Conservation (phyloP, 257 asterid genomes). For the Solanum commersonii region DNA sequence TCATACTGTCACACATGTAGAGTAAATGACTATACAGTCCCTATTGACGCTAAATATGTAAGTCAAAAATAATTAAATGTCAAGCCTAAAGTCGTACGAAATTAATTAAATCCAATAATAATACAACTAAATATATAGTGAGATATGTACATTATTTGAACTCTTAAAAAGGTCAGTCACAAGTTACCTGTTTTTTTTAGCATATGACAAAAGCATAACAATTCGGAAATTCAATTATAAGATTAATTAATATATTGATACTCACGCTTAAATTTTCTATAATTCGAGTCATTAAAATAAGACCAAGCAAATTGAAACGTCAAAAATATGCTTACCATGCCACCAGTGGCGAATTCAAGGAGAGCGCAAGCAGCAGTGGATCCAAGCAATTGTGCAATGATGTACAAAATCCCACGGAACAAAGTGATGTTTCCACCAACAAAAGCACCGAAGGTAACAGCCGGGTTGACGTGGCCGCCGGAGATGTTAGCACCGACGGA, state of each 20-base stretch:
- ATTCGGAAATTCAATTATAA: neutral
- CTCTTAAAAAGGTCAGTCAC: neutral
- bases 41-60: neutral
- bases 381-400: constrained; percentile 52
- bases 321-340: constrained; percentile 11
- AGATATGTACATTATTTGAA: neutral
- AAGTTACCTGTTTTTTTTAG: neutral
- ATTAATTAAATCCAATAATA: neutral
- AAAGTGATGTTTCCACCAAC: constrained; percentile 51
- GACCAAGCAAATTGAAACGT: rapidly evolving
- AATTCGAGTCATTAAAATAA: neutral
- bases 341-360: constrained; percentile 38
- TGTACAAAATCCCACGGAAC: constrained; percentile 41
- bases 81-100: neutral
- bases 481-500: constrained; percentile 47
- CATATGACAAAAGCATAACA: neutral
- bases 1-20: neutral
- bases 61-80: neutral
- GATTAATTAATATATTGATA: too few relatives aligned
- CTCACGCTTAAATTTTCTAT: too few relatives aligned
- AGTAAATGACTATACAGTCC: neutral
- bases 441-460: constrained; percentile 49
- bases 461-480: constrained; percentile 69
- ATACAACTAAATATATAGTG: neutral
- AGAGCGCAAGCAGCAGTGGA: constrained; percentile 34